Base-by-base conservation (phyloP, 495 filamentous ascomycete genomes). In the Neurospora sp. region DNA sequence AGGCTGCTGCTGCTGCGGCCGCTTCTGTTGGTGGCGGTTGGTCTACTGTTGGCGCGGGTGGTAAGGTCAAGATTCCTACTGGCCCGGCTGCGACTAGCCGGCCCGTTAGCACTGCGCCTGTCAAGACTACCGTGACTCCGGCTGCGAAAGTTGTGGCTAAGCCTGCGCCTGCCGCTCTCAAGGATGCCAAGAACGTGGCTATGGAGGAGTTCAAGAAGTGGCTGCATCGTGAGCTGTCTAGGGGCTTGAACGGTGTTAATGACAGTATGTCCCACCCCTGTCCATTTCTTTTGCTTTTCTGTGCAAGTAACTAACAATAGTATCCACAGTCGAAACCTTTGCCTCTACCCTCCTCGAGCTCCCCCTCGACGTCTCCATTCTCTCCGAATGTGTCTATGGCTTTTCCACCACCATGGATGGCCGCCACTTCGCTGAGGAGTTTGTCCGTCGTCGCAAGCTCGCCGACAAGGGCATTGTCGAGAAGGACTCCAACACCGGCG, bases 11-110 rank as follows among this genome's bases (percentile, higher is more conserved):
- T 10, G 75, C 79, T 21, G 76, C 81, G 8, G 59, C 82, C 5
- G 74, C 82, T 15, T 45, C 77, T 45, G 78, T 75, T 36, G 84
- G 85, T 70, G 86, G 91, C 45, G 94, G 93, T 24, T 98, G 96
- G 96, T 95, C 94, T 39, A 98, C 94, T 0, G 96, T 98, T 59
- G 96, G 96, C n/a, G 93, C 94, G 17, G 89, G 93, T 73, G 96
- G 96, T 6, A 98, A 97, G 83, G 87, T 91, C 39, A 98, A 97
- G 85, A 84, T 89, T 19, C 86, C 89, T 21, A 88, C 89, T 1
- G 88, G 88, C 17, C 85, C 86, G n/a, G 82, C 85, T 38, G 80
- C 85, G 10, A 86, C 89, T 39, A 85, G 83, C 34, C 88, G 91
- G 15, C 84, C 90, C 4, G 82, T 86, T 17, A 91, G 89, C 75